These are phyloP conservation scores for Pholiota conissans DNA, from an alignment of 768 basidiomycete species.

Conservation along the genomic window DNA sequence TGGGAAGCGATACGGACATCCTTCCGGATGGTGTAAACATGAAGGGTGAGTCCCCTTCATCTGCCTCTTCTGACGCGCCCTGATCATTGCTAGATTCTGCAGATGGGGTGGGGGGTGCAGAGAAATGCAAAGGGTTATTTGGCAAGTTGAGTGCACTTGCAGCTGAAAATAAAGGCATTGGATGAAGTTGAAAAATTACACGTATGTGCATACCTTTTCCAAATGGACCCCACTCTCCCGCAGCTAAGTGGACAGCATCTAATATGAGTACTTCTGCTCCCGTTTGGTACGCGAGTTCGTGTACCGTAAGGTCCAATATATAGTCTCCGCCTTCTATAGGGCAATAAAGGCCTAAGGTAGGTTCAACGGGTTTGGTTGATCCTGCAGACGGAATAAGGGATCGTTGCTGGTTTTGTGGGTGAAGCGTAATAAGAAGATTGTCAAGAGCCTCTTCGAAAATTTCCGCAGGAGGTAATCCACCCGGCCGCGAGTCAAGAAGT, in stretches of 20 bases:
- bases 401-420: constrained; percentile 79
- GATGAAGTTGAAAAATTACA: not conserved
- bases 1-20: constrained; percentile 40
- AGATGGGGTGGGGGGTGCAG: constrained; percentile 28
- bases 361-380: constrained; percentile 61
- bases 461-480: constrained; percentile 65
- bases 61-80: constrained; percentile 34
- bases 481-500: constrained; percentile 25
- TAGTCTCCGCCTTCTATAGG: constrained; percentile 86
- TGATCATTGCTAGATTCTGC: constrained; percentile 13
- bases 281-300: constrained; percentile 70
- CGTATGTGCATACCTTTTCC: constrained; percentile 59
- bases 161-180: constrained; percentile 40
- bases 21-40: constrained; percentile 33
- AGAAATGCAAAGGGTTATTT: constrained; percentile 76
- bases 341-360: constrained; percentile 83
- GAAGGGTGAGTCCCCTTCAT: constrained; percentile 38
- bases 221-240: constrained; percentile 86
- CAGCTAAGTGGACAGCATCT: constrained; percentile 81
- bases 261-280: constrained; percentile 82
- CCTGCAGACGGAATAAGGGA: constrained; percentile 53
- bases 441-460: constrained; percentile 76
- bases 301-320: constrained; percentile 76
- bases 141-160: constrained; percentile 68
- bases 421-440: constrained; percentile 74